These are phyloP conservation scores for Syzygium aromaticum DNA, from an alignment of 345 rosid species.

Conservation along the genomic window DNA sequence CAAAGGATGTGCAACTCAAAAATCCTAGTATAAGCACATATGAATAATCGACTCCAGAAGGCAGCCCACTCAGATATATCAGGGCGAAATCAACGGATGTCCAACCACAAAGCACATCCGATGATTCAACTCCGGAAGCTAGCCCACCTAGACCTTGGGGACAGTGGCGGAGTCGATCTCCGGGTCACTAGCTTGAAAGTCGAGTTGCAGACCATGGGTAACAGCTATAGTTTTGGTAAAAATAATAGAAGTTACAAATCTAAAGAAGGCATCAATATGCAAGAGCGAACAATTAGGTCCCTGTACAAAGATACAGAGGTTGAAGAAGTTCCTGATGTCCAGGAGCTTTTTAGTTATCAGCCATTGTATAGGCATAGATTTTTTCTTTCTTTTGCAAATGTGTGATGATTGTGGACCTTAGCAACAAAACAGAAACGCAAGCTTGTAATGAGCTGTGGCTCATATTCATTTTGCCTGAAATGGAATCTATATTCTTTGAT, in stretches of 20 bases:
- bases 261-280: neutral
- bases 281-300: neutral
- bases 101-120: neutral
- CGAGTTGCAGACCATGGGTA: neutral
- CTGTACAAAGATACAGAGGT: neutral
- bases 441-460: neutral
- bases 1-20: accelerated
- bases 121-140: neutral
- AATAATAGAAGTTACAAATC: neutral
- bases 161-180: too few relatives aligned
- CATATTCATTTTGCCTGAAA: neutral
- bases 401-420: neutral
- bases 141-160: too few relatives aligned
- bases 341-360: neutral
- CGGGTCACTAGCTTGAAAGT: neutral
- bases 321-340: neutral
- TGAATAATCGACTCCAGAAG: too few relatives aligned
- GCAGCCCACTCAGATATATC: too few relatives aligned
- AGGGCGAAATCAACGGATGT: neutral
- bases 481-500: too few relatives aligned
- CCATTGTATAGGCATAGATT: neutral
- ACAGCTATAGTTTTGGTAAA: neutral
- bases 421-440: neutral
- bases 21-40: accelerated
- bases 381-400: neutral